Conservation (phyloP, 768 basidiomycete genomes). For the Leccinum subgranulosum region DNA sequence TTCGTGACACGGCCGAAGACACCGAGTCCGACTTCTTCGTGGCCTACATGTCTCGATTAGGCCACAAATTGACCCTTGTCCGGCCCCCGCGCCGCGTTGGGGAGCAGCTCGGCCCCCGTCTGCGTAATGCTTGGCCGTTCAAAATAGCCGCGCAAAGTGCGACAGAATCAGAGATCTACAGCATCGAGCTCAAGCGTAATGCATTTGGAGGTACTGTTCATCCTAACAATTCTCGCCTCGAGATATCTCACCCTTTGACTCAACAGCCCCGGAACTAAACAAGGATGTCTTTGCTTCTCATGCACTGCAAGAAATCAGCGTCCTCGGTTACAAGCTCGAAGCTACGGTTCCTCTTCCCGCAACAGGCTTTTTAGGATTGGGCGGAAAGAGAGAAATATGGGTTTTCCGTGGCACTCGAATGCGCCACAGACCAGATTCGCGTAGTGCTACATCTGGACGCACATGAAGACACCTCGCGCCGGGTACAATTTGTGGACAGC, state of each 20-base stretch:
- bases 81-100: conserved; percentile 39
- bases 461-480: conserved; percentile 4
- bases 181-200: conserved; percentile 52
- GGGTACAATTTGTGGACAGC: background rate
- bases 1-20: conserved; percentile 52
- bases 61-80: conserved; percentile 49
- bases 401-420: conserved; percentile 51
- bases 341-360: conserved; percentile 62
- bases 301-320: conserved; percentile 55
- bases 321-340: conserved; percentile 59
- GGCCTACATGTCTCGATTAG: conserved; percentile 59
- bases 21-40: conserved; percentile 56
- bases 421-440: conserved; percentile 30
- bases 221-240: background rate
- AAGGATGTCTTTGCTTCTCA: conserved; percentile 58
- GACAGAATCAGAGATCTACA: conserved; percentile 49
- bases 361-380: conserved; percentile 36
- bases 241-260: conserved; percentile 3
- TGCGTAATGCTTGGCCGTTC: conserved; percentile 42
- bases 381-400: conserved; percentile 55
- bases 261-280: conserved; percentile 42
- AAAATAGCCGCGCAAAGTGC: conserved; percentile 41
- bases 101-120: conserved; percentile 35
- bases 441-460: conserved; percentile 21
- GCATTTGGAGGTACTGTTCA: conserved; percentile 31